phyloP scores from a whole-genome alignment of 352 stramenopile species.

The Pseudoperonospora humuli region DNA sequence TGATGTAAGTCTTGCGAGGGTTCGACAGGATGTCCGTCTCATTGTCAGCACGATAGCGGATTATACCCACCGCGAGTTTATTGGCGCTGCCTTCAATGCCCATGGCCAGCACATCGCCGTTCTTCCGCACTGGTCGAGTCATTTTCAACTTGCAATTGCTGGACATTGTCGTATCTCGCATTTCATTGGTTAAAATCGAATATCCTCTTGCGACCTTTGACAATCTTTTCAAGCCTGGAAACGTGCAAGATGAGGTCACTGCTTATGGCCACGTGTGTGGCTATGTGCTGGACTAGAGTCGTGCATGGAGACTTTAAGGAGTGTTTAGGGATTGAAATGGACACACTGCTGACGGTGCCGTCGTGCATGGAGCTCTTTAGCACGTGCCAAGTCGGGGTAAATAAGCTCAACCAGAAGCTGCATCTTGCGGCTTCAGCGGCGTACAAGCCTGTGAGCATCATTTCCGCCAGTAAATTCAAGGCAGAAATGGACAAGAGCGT shows the following conservation, averaged over 20 bases:
- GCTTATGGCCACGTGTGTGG: too few species aligned
- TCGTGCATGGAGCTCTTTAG: slow-evolving; percentile 37
- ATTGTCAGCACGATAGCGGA: slow-evolving; percentile 56
- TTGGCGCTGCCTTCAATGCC: slow-evolving; percentile 98
- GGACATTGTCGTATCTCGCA: too few species aligned
- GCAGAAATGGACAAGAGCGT: too few species aligned
- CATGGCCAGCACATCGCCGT: slow-evolving; percentile 86
- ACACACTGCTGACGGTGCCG: slow-evolving; percentile 19
- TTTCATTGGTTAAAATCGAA: neutral
- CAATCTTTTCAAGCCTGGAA: too few species aligned
- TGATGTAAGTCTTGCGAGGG: slow-evolving; percentile 98
- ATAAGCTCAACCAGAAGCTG: slow-evolving; percentile 50
- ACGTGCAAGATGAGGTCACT: too few species aligned
- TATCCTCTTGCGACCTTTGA: too few species aligned
- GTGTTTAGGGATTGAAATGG: slow-evolving; percentile 51
- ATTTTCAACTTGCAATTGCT: too few species aligned
- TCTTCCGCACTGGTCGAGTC: slow-evolving; percentile 38
- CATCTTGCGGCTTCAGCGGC: slow-evolving; percentile 3
- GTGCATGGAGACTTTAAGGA: slow-evolving; percentile 34
- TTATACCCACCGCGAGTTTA: slow-evolving; percentile 92
- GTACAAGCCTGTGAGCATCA: slow-evolving; percentile 47
- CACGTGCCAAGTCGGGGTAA: slow-evolving; percentile 35
- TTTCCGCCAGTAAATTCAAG: slow-evolving; percentile 55
- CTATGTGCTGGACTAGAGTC: slow-evolving; percentile 2
- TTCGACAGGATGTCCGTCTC: slow-evolving; percentile 95